phyloP scores from a whole-genome alignment of 192 early-diverging fungal species.

The Coemansia umbellata region DNA sequence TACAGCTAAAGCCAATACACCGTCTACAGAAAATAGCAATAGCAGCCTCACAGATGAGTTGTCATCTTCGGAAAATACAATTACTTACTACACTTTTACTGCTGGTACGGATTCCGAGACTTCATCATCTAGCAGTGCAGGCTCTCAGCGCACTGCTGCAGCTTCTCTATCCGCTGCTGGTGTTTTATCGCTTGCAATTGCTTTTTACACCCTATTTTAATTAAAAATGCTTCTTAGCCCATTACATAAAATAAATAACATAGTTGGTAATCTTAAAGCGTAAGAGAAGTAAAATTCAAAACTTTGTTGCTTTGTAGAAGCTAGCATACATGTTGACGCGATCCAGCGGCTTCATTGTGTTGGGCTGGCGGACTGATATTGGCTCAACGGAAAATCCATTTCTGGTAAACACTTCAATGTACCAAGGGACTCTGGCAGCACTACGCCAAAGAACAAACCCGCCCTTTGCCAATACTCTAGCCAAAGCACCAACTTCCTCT shows the following conservation, averaged over 20 bases:
- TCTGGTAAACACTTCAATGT: slow-evolving; percentile 68
- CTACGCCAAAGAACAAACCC: slow-evolving; percentile 79
- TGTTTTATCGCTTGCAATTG: not conserved
- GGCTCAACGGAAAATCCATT: slow-evolving; percentile 66
- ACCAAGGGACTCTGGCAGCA: slow-evolving; percentile 79
- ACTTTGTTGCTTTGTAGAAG: slow-evolving; percentile 57
- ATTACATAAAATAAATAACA: not conserved
- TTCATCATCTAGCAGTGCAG: not conserved
- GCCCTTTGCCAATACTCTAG: slow-evolving; percentile 54
- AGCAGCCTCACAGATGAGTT: too few relatives aligned
- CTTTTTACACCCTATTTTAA: not conserved
- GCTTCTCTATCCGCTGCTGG: not conserved
- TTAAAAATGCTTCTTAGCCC: not conserved
- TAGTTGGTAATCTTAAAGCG: not conserved
- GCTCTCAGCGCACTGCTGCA: not conserved
- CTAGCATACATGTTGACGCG: slow-evolving; percentile 86
- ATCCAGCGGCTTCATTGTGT: slow-evolving; percentile 62
- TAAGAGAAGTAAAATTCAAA: slow-evolving; percentile 11
- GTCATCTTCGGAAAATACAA: too few relatives aligned
- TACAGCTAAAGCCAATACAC: too few relatives aligned
- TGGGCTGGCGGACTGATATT: slow-evolving; percentile 64
- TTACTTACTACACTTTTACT: slow-evolving; percentile 2
- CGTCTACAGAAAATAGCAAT: too few relatives aligned
- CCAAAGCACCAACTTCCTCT: slow-evolving; percentile 64
- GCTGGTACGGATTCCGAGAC: not conserved